Base-by-base conservation (phyloP, 352 stramenopile species). In the Pythium phragmitis region DNA sequence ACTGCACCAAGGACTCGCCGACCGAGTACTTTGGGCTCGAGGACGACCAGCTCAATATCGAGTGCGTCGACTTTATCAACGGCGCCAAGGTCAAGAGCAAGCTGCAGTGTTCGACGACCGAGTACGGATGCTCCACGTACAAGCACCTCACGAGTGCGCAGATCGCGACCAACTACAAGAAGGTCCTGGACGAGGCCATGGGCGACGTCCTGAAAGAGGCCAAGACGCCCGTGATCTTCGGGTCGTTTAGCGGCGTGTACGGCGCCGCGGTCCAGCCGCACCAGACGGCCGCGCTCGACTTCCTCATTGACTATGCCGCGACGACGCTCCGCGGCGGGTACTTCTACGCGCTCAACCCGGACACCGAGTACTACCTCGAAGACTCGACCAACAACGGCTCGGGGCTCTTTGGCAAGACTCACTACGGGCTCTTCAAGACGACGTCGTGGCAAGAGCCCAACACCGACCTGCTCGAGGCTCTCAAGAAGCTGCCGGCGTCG, bases 201-300 rank as follows among this genome's bases (percentile, higher is more conserved):
- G 76, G 78, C 1, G 65, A 74, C 14, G 55, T 86, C 2, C 30
- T 70, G 14, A 74, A 64, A 7, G 70, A 55, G 3, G 56, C 17
- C 13, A 71, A 81, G 39, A 65, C 69, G 39, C 65, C 82, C 19
- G 73, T 91, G 39, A 65, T 89, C n/a, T 65, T 88, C 9, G 82
- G 80, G 2, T 70, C 79, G 8, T 87, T 91, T 54, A 84, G 82
- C 19, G 80, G 82, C 30, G 80, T 91, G 34, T 91, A 91, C 63
- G 77, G 75, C 21, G 57, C 57, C 1, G 63, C 67, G 6, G 51
- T 59, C 19, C 77, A 85, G 52, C 78, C 80, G 17, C 75, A 85
- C 5, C 80, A 91, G 65, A 82, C 68, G 6, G 79, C 73, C 4
- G 71, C 76, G 41, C 61, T 91, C 4, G 80, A 89, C 54, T 80